phyloP scores from a whole-genome alignment of 2,329 filamentous ascomycete species.

The Stachybotrys chartarum region DNA sequence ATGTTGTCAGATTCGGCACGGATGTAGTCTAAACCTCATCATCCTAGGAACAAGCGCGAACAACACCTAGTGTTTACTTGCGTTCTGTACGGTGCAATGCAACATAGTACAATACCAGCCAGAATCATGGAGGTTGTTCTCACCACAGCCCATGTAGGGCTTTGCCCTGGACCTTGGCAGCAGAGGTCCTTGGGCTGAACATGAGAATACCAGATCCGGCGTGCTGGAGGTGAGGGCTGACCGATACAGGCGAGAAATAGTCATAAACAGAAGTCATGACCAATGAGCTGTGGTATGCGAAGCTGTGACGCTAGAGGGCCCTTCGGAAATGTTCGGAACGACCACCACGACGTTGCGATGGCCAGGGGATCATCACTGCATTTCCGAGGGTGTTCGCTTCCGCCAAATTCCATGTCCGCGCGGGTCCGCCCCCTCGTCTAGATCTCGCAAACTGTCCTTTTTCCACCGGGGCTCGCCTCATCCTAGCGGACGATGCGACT shows the following conservation, averaged over 20 bases:
- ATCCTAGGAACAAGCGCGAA: no score
- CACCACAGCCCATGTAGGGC: neutral
- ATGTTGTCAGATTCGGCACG: no score
- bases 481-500: slow-evolving; percentile 1
- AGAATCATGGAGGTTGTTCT: no score
- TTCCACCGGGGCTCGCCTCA: neutral
- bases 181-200: neutral
- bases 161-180: neutral
- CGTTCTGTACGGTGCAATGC: no score
- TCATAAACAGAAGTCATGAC: neutral
- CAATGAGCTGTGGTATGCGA: neutral
- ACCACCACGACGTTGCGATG: neutral
- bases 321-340: neutral
- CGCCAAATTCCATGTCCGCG: no score
- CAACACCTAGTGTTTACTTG: no score
- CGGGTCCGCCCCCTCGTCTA: neutral
- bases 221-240: no score
- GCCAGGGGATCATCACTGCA: neutral
- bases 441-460: neutral
- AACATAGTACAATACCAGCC: no score
- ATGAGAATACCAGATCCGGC: no score
- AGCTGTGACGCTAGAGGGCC: neutral
- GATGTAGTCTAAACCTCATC: no score
- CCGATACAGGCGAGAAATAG: neutral
- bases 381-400: neutral